A percentile compares a stretch with the other conserved stretches of the same genome.
Evolutionary conservation across 1,284 basidiomycete genomes (phyloP).

Genomic region (Trichosporon sp.): DNA sequence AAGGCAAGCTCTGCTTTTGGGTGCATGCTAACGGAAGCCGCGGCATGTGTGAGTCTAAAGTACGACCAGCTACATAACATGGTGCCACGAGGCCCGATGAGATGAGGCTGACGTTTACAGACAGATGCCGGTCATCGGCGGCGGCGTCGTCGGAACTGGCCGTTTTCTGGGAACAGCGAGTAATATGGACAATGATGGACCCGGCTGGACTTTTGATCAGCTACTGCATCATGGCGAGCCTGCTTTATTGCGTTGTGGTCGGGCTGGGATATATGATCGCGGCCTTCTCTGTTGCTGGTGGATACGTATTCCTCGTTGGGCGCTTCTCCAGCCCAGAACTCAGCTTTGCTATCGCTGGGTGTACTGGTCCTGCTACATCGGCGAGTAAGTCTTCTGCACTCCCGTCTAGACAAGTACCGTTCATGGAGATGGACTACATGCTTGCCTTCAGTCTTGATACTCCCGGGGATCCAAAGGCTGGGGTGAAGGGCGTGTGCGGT

Average conservation of each 20-base stretch:
- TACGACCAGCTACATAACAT: too few species aligned
- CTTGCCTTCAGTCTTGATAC: conserved; percentile 37
- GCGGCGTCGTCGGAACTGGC: conserved; percentile 20
- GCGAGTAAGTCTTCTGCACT: conserved; percentile 32
- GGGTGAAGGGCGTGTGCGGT: conserved; percentile 22
- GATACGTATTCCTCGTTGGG: conserved; percentile 72
- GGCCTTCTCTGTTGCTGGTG: conserved; percentile 53
- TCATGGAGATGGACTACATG: conserved; percentile 19
- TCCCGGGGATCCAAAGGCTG: conserved; percentile 28
- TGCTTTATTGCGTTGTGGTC: conserved; percentile 47
- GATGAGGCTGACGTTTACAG: conserved; percentile 17
- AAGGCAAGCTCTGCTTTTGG: background rate
- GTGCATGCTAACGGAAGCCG: background rate
- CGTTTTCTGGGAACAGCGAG: conserved; percentile 10
- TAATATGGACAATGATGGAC: conserved; percentile 43
- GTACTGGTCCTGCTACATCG: conserved; percentile 60
- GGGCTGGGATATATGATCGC: conserved; percentile 51
- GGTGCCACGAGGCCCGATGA: too few species aligned
- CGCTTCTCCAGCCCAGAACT: conserved; percentile 59
- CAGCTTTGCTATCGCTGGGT: conserved; percentile 71
- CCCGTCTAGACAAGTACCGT: conserved; percentile 2
- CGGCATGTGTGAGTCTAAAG: conserved; percentile 34
- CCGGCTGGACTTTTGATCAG: conserved; percentile 31
- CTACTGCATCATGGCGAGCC: conserved; percentile 38
- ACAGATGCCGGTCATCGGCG: conserved; percentile 8